Base-by-base conservation (phyloP, 148 eudicot genomes). In the Silene latifolia region DNA sequence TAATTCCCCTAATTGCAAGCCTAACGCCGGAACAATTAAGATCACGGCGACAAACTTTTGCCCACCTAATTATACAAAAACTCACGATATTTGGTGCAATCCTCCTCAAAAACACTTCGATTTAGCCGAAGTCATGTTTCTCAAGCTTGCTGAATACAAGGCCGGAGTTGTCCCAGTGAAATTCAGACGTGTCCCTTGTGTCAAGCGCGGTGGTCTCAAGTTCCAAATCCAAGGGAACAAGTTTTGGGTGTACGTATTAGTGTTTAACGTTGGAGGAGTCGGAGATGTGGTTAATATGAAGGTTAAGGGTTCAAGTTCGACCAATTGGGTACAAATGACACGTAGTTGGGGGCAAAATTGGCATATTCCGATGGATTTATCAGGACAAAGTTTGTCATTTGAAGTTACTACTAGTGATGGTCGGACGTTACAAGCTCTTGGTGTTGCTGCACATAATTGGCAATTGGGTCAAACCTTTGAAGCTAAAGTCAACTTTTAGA, bases 281-380 rank as follows among this genome's bases (percentile, higher is more conserved):
- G 92, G 96, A 4, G 90, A 88, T 23, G 75, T 88, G 0, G 58
- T 74, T 0, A 65, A 63, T 35, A 81, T 89, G 89, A 83, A 85
- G 86, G 86, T 91, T 53, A 91, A 82, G 71, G 74, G 65, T 6
- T 66, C 72, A 17, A 53, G 27, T 19, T 44, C 35, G 4, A 4
- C 8, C 6, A 15, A 74, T 11, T 74, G 77, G 77, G 0, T 29
- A 25, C 32, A 65, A 74, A 74, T 74, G 77, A 17, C 12, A 0
- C 77, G 51, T 74, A 74, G 53, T 51, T 74, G 77, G 77, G 77
- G 77, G 0, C 74, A 74, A 35, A 82, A 78, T 74, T 82, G 81
- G 84, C 69, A 73, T 2, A 12, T 54, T 7, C 7, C 32, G 0
- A 25, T 18, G 2, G 24, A 54, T 53, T 11, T 64, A 13, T 5